Evolutionary conservation across 139 green algal species (phyloP).

Genomic region (Chlorella vulgaris): DNA sequence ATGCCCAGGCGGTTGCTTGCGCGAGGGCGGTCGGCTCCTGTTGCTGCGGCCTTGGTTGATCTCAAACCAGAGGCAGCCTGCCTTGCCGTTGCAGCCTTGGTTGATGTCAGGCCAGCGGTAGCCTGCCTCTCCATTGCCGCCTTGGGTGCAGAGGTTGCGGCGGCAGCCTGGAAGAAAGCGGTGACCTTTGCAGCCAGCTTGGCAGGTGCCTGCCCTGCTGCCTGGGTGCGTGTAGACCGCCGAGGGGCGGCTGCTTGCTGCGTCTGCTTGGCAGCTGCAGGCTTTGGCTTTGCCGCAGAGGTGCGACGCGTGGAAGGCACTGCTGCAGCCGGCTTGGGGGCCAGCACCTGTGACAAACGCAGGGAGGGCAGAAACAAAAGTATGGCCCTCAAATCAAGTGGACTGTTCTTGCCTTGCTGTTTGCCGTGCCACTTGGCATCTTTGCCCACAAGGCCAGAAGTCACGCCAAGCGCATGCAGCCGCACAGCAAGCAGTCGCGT

Average conservation of each 20-base stretch:
- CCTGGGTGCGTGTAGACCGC: background rate
- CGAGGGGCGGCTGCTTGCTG: background rate
- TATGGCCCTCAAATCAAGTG: no score
- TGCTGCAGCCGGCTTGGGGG: background rate
- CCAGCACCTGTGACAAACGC: background rate
- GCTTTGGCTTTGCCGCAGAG: background rate
- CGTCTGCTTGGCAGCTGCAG: no score
- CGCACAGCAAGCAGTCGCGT: background rate
- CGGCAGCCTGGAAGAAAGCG: conserved; percentile 16
- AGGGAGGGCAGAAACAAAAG: background rate
- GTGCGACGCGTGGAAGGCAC: background rate
- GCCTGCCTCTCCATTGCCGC: no score
- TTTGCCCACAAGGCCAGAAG: no score
- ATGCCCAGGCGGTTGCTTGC: conserved; percentile 21
- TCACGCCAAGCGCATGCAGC: no score
- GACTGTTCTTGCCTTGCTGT: no score
- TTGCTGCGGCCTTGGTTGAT: background rate
- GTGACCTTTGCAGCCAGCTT: conserved; percentile 12
- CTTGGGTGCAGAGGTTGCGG: no score
- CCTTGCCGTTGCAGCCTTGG: background rate
- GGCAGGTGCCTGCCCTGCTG: background rate
- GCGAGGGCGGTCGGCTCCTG: background rate
- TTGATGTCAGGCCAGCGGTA: no score
- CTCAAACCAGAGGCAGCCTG: no score
- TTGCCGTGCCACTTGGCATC: no score